A percentile compares a stretch with the other conserved stretches of the same genome.
Evolutionary conservation across 108 stramenopile species (phyloP).

Genomic region (Stephanodiscus triporus): DNA sequence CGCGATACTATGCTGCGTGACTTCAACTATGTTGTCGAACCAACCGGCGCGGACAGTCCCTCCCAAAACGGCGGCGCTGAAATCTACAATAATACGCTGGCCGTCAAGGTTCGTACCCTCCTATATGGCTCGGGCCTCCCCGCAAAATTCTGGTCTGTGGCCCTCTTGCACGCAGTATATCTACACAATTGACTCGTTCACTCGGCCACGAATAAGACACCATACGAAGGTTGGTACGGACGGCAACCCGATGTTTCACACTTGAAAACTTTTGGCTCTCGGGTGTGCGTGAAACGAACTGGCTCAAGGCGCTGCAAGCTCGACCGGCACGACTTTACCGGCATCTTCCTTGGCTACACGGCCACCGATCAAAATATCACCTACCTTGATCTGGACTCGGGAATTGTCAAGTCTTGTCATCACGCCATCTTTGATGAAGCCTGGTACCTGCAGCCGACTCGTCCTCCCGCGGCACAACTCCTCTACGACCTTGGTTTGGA

Average conservation of each 20-base stretch:
- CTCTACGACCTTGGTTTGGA: not conserved
- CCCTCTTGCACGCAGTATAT: not conserved
- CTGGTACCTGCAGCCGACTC: not conserved
- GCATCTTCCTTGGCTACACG: not conserved
- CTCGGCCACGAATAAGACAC: too few relatives aligned
- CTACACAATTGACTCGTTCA: too few relatives aligned
- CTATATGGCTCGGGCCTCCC: not conserved
- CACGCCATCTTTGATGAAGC: not conserved
- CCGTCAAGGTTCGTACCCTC: not conserved
- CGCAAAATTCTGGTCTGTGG: not conserved
- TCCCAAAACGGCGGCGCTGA: not conserved
- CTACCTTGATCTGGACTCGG: not conserved
- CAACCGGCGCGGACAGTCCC: not conserved
- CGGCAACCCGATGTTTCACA: not conserved
- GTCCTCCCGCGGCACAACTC: not conserved
- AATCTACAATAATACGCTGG: not conserved
- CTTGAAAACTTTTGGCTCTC: not conserved
- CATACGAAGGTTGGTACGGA: conserved; percentile 1
- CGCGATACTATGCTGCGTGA: not conserved
- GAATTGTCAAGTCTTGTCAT: not conserved
- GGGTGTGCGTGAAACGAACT: not conserved
- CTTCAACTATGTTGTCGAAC: not conserved
- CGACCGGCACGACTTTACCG: not conserved
- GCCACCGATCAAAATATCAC: not conserved
- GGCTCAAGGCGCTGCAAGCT: not conserved